These are phyloP conservation scores for Kodamaea fungicola DNA, from an alignment of 1,139 yeast genomes.

Conservation along the genomic window DNA sequence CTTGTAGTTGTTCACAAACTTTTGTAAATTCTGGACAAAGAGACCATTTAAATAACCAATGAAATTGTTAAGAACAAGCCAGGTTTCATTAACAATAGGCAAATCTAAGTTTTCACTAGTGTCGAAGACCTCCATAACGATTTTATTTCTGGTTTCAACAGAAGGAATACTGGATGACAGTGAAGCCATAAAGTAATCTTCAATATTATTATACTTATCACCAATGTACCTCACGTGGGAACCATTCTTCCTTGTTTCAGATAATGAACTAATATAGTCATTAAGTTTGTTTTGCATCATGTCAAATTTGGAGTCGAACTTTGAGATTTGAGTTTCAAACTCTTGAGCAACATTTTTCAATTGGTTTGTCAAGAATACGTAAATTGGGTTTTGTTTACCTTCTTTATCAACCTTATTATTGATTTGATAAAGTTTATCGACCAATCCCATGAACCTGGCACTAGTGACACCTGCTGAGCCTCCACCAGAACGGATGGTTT, in stretches of 20 bases:
- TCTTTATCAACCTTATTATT: slow-evolving; percentile 23
- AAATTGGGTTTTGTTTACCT: slow-evolving; percentile 59
- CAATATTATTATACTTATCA: slow-evolving; percentile 33
- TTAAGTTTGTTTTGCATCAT: slow-evolving; percentile 40
- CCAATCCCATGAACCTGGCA: slow-evolving; percentile 48
- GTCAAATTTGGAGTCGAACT: slow-evolving; percentile 29
- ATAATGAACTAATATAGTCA: slow-evolving; percentile 35
- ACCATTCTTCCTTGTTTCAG: slow-evolving; percentile 32
- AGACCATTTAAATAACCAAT: slow-evolving; percentile 33
- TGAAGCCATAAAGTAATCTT: slow-evolving; percentile 32
- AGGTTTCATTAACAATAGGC: slow-evolving; percentile 43
- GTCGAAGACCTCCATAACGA: slow-evolving; percentile 34
- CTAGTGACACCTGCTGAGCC: slow-evolving; percentile 6
- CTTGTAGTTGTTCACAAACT: slow-evolving; percentile 37
- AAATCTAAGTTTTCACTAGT: slow-evolving; percentile 41
- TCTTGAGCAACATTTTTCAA: slow-evolving; percentile 32
- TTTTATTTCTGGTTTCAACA: slow-evolving; percentile 24
- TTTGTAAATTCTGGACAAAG: slow-evolving; percentile 27
- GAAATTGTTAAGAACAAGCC: slow-evolving; percentile 42
- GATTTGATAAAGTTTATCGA: slow-evolving; percentile 47
- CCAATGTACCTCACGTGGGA: slow-evolving; percentile 55
- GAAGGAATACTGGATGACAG: slow-evolving; percentile 24
- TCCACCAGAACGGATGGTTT: slow-evolving; percentile 5
- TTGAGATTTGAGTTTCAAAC: slow-evolving; percentile 33
- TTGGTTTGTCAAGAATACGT: slow-evolving; percentile 49